phyloP scores from a whole-genome alignment of 2,329 filamentous ascomycete genomes.

The Phyllosticta capitalensis region DNA sequence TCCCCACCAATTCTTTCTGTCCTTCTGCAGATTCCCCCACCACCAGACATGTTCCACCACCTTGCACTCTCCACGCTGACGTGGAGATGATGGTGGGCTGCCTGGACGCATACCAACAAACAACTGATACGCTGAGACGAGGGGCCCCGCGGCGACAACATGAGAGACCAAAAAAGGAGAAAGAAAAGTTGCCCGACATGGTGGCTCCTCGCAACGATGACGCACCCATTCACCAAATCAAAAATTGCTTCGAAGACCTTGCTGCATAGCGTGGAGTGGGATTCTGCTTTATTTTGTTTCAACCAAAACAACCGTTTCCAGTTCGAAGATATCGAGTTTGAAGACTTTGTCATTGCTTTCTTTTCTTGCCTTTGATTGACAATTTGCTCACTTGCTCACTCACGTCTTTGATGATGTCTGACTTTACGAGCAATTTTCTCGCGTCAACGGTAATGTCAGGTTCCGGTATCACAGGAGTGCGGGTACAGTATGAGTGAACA shows the following conservation, averaged over 20 bases:
- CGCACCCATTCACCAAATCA: neutral
- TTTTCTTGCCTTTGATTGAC: no score
- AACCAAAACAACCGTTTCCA: no score
- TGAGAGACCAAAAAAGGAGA: neutral
- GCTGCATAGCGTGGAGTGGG: slow-evolving; percentile 7
- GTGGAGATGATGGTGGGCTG: neutral
- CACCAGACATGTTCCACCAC: neutral
- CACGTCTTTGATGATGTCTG: no score
- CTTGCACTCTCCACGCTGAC: neutral
- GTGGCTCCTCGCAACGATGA: neutral
- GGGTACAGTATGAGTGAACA: no score
- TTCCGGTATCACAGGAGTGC: no score
- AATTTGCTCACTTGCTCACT: no score
- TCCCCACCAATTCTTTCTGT: neutral
- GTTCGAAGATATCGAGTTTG: no score
- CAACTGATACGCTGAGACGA: neutral
- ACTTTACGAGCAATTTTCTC: no score
- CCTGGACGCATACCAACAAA: neutral
- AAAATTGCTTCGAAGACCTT: neutral
- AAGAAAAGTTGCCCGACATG: no score
- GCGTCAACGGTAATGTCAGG: no score
- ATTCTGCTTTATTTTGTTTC: slow-evolving; percentile 3
- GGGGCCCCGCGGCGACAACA: neutral
- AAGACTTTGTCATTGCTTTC: no score
- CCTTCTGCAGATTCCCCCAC: slow-evolving; percentile 3